Evolutionary conservation across 2,329 filamentous ascomycete genomes (phyloP).

Genomic region (Paracorniculantispora psalliotae): DNA sequence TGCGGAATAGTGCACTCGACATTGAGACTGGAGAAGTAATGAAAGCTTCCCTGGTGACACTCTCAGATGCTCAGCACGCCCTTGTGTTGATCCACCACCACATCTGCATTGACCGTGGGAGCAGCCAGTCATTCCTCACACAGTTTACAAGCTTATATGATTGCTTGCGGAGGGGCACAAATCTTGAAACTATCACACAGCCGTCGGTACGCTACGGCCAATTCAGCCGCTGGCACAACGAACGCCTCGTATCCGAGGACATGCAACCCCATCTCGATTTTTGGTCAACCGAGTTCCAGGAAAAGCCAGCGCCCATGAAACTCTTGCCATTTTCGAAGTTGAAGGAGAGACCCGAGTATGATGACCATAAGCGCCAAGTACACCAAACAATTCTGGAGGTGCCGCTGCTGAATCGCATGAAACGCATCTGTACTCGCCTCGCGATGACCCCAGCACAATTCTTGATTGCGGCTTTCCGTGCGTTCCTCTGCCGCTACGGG

Average conservation of each 20-base stretch:
- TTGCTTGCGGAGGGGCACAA: constrained; percentile 17
- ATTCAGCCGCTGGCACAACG: constrained; percentile 21
- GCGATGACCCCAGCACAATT: constrained; percentile 23
- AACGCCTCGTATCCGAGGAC: constrained; percentile 19
- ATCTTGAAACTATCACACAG: constrained; percentile 19
- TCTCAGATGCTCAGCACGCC: constrained; percentile 19
- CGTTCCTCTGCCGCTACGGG: constrained; percentile 22
- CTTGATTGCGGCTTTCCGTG: constrained; percentile 22
- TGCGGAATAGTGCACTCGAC: constrained; percentile 16
- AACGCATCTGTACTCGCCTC: constrained; percentile 20
- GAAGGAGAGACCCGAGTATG: constrained; percentile 16
- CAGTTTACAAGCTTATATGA: constrained; percentile 22
- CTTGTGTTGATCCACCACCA: constrained; percentile 21
- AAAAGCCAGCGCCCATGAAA: constrained; percentile 18
- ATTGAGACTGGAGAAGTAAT: constrained; percentile 21
- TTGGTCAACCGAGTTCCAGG: constrained; percentile 20
- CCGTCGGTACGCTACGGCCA: constrained; percentile 19
- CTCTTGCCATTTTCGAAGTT: constrained; percentile 21
- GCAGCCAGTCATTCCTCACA: constrained; percentile 18
- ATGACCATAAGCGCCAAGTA: constrained; percentile 18
- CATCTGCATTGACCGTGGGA: constrained; percentile 22
- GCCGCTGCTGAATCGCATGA: constrained; percentile 22
- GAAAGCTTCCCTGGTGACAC: constrained; percentile 19
- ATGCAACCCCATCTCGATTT: constrained; percentile 23
- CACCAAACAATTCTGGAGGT: constrained; percentile 19